phyloP scores from a whole-genome alignment of 768 basidiomycete genomes.

The Termitomyces bulborhizus region DNA sequence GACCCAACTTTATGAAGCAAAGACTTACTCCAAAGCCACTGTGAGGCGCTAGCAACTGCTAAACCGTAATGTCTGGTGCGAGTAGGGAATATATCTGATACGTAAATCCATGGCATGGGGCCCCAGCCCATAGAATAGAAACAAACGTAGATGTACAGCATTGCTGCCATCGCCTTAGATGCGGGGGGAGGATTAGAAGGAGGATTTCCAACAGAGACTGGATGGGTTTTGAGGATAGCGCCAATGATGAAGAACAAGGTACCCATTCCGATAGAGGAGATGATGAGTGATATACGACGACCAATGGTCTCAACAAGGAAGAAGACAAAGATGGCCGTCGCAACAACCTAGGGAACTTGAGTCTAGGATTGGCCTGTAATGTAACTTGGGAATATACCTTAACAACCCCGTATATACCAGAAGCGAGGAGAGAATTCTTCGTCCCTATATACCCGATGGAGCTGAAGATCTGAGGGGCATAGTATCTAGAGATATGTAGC shows the following conservation, averaged over 20 bases:
- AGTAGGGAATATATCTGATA: constrained; percentile 83
- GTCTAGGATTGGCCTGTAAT: no score
- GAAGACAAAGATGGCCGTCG: constrained; percentile 61
- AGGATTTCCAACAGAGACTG: constrained; percentile 21
- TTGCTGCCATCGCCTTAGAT: constrained; percentile 77
- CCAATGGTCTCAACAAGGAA: constrained; percentile 64
- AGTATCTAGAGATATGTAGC: constrained; percentile 37
- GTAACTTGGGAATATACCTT: constrained; percentile 2
- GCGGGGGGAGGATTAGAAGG: constrained; percentile 39
- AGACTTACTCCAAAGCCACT: constrained; percentile 75
- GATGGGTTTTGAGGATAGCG: constrained; percentile 75
- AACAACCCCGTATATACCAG: constrained; percentile 53
- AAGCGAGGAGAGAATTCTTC: constrained; percentile 60
- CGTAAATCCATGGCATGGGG: constrained; percentile 52
- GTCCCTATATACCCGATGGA: constrained; percentile 63
- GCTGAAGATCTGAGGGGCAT: constrained; percentile 68
- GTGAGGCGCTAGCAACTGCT: constrained; percentile 66
- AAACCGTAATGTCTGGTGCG: constrained; percentile 79
- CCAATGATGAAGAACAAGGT: constrained; percentile 78
- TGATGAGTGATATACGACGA: constrained; percentile 64
- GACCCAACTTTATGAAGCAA: neutral
- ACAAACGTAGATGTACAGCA: constrained; percentile 83
- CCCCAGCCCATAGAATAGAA: constrained; percentile 91
- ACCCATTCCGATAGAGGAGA: constrained; percentile 77
- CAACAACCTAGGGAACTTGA: constrained; percentile 30